A percentile compares a stretch with the other conserved stretches of the same genome.
phyloP scores from a whole-genome alignment of 768 basidiomycete genomes.

The Xanthoconium stramineum region DNA sequence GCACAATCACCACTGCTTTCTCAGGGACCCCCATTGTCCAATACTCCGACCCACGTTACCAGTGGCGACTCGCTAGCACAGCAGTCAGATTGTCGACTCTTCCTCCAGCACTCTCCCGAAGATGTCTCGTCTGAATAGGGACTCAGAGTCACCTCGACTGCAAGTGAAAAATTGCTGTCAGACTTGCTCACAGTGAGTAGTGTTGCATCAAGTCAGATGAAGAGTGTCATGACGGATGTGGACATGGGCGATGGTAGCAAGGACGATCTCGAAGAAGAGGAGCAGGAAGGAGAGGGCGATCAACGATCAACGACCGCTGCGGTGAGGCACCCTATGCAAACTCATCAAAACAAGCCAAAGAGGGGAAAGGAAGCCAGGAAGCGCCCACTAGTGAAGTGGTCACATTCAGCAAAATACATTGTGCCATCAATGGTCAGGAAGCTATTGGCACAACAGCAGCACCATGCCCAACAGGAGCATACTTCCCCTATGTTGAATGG shows the following conservation, averaged over 20 bases:
- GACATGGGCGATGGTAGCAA: constrained; percentile 18
- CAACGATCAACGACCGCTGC: constrained; percentile 18
- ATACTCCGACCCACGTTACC: constrained; percentile 8
- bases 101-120: constrained; percentile 44
- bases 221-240: constrained; percentile 20
- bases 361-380: constrained; percentile 33
- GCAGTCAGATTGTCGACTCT: constrained; percentile 41
- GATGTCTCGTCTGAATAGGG: constrained; percentile 36
- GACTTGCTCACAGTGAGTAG: constrained; percentile 36
- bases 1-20: constrained; percentile 6
- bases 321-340: constrained; percentile 8
- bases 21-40: background rate
- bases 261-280: constrained; percentile 13
- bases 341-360: constrained; percentile 25
- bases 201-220: constrained; percentile 31
- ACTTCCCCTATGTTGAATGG: constrained; percentile 5
- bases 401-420: constrained; percentile 30
- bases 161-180: constrained; percentile 32
- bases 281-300: constrained; percentile 16
- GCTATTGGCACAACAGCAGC: constrained; percentile 22
- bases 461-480: constrained; percentile 17
- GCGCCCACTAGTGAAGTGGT: constrained; percentile 26
- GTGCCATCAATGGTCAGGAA: constrained; percentile 29
- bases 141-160: constrained; percentile 22
- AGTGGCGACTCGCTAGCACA: constrained; percentile 31